Percentiles rank a stretch among this genome's conserved stretches.
phyloP scores from a whole-genome alignment of 1,139 yeast species.

The Pichia sorboxylosa region DNA sequence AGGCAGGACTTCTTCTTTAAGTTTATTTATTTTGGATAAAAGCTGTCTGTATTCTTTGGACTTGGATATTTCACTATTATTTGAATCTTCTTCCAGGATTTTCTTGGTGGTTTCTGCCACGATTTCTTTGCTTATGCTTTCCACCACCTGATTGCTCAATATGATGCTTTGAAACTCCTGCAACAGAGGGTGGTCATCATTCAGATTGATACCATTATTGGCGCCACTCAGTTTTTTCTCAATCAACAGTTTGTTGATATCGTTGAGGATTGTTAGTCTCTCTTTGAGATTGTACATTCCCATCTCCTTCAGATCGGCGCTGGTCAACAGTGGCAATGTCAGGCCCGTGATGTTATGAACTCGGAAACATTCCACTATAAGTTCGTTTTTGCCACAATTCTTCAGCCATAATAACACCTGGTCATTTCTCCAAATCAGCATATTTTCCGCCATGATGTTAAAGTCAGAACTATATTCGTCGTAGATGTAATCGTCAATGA shows the following conservation, averaged over 20 bases:
- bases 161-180: slow-evolving; percentile 18
- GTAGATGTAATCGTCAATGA: too few relatives aligned
- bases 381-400: slow-evolving; percentile 14
- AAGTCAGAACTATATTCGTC: too few relatives aligned
- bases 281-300: slow-evolving; percentile 34
- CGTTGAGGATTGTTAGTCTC: slow-evolving; percentile 38
- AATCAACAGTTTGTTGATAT: slow-evolving; percentile 34
- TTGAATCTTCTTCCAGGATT: slow-evolving; percentile 4
- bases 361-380: slow-evolving; percentile 27
- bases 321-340: slow-evolving; percentile 43
- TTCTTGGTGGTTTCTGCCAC: slow-evolving; percentile 8
- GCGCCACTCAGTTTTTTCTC: slow-evolving; percentile 21
- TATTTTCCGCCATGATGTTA: not conserved
- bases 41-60: slow-evolving; percentile 28
- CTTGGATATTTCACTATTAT: slow-evolving; percentile 1
- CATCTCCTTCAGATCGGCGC: slow-evolving; percentile 51
- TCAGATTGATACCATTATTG: slow-evolving; percentile 9
- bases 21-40: slow-evolving; percentile 37
- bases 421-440: slow-evolving; percentile 19
- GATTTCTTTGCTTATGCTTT: slow-evolving; percentile 12
- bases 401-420: slow-evolving; percentile 22
- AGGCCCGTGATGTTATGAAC: slow-evolving; percentile 53
- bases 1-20: slow-evolving; percentile 43
- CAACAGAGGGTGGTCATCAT: slow-evolving; percentile 15
- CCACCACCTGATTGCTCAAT: slow-evolving; percentile 17